These are phyloP conservation scores for Cornus florida DNA, from an alignment of 148 eudicot species.

Conservation along the genomic window DNA sequence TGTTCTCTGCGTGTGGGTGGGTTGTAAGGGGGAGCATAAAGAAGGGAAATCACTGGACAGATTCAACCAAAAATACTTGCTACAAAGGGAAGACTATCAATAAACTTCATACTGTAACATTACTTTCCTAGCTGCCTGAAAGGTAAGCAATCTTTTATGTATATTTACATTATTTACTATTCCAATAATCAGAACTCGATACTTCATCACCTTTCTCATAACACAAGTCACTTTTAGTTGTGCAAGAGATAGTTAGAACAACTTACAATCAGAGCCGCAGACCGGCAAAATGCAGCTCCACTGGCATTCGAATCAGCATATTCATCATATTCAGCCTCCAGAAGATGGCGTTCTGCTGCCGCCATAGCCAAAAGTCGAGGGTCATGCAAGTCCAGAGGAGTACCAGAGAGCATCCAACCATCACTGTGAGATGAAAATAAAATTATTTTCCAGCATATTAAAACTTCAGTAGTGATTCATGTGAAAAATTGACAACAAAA, in stretches of 20 bases:
- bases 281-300: conserved; percentile 84
- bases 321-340: conserved; percentile 84
- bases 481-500: neutral
- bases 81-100: neutral
- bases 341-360: conserved; percentile 61
- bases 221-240: neutral
- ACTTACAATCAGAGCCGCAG: conserved; percentile 81
- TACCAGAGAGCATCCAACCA: conserved; percentile 65
- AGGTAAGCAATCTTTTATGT: neutral
- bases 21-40: neutral
- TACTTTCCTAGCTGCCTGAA: neutral
- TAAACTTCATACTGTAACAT: neutral
- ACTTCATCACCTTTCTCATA: neutral
- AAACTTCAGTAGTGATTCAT: neutral
- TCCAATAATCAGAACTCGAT: neutral
- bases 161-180: too few relatives aligned
- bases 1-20: neutral
- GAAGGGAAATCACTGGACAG: neutral
- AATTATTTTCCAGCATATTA: conserved; percentile 1
- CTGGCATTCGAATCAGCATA: conserved; percentile 70
- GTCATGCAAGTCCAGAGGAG: conserved; percentile 67
- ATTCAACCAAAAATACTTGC: neutral
- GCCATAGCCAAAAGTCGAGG: conserved; percentile 81
- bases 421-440: conserved; percentile 16
- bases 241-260: neutral